A percentile compares a stretch with the other conserved stretches of the same genome.
Evolutionary conservation across 176 grass and related monocot species (phyloP).

Genomic region (Elymus sibiricus): DNA sequence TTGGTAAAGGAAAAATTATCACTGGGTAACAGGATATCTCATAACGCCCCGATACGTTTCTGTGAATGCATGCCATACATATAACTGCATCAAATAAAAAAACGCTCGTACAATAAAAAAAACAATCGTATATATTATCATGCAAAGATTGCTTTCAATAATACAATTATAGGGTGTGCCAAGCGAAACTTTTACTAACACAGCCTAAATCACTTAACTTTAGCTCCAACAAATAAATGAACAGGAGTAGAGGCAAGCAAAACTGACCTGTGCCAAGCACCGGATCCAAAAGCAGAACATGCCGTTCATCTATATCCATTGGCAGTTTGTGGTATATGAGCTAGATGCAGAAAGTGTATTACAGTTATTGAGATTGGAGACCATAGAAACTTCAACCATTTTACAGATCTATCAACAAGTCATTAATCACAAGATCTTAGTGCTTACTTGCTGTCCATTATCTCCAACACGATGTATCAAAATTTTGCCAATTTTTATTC

Average conservation of each 20-base stretch:
- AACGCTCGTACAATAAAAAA: background rate
- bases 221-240: slow-evolving; percentile 13
- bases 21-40: background rate
- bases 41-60: background rate
- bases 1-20: slow-evolving; percentile 1
- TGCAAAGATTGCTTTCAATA: background rate
- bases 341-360: slow-evolving; percentile 33
- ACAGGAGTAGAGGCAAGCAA: background rate
- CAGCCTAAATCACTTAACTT: background rate
- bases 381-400: background rate
- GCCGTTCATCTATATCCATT: slow-evolving; percentile 93
- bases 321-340: slow-evolving; percentile 95
- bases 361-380: background rate
- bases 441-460: slow-evolving; percentile 77
- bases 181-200: background rate
- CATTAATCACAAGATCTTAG: slow-evolving; percentile 24
- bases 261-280: slow-evolving; percentile 94
- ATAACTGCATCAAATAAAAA: background rate
- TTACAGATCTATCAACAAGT: background rate
- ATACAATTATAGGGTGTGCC: background rate
- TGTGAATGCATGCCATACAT: background rate
- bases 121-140: background rate
- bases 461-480: slow-evolving; percentile 93
- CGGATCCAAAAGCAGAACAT: slow-evolving; percentile 97
- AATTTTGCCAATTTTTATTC: slow-evolving; percentile 99